Evolutionary conservation across 139 green algal genomes (phyloP).

Genomic region (Ulvella scutata): DNA sequence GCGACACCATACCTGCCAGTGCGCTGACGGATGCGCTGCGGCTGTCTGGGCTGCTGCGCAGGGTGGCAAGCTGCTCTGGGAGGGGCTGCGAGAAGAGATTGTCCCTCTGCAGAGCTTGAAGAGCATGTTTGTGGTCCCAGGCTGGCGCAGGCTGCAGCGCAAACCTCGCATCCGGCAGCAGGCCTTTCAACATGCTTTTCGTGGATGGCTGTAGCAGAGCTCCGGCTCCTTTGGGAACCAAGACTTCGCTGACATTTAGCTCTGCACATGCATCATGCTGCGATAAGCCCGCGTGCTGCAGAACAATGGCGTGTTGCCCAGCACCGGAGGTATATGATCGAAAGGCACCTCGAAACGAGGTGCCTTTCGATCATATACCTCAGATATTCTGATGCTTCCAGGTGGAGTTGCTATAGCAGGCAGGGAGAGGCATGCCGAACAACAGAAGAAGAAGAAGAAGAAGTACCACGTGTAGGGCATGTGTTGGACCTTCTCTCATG

Average conservation of each 20-base stretch:
- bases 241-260: neutral
- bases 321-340: too few relatives aligned
- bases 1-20: slow-evolving; percentile 25
- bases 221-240: neutral
- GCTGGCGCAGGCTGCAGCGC: neutral
- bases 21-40: slow-evolving; percentile 4
- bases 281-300: too few relatives aligned
- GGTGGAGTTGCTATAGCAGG: too few relatives aligned
- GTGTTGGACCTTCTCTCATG: neutral
- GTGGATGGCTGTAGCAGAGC: neutral
- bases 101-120: too few relatives aligned
- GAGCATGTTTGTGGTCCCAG: neutral
- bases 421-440: too few relatives aligned
- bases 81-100: neutral
- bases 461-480: too few relatives aligned
- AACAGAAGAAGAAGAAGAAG: too few relatives aligned
- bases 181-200: neutral
- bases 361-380: too few relatives aligned
- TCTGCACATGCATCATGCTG: neutral
- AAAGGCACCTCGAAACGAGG: too few relatives aligned
- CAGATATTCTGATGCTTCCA: too few relatives aligned
- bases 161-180: neutral
- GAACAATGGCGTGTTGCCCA: too few relatives aligned
- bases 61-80: neutral
- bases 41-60: neutral